Base-by-base conservation (phyloP, 129 eudicot species). In the Ambrosia artemisiifolia region DNA sequence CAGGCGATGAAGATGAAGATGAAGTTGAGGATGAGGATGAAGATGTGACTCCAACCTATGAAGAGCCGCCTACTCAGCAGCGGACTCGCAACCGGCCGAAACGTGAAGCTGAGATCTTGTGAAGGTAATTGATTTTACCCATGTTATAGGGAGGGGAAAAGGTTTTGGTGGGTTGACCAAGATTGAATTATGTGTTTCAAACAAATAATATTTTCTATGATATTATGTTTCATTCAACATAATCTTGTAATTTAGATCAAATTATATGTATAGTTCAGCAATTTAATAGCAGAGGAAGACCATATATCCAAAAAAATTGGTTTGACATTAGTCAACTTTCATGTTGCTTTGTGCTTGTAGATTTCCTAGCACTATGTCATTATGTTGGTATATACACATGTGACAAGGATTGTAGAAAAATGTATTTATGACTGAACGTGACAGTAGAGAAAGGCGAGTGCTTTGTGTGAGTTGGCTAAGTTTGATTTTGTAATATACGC, bases 21-120 rank as follows among this genome's bases (percentile, higher is more conserved):
- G n/a, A n/a, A n/a, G n/a, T n/a, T n/a, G 91, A 79, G 18, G 87
- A 76, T 35, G 80, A 40, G 16, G 89, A 78, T 7, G 69, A 14
- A 32, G 65, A 60, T 62, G 70, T 12, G 28, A 40, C 57, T 72
- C 62, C 80, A 33, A 35, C 46, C n/a, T 70, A 64, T 11, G 82
- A 83, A 78, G 88, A 86, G 76, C 78, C 90, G 36, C 74, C 83
- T 54, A 91, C 67, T 40, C 76, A 81, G 19, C 92, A 81, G 34
- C 95, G 95, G 10, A 67, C 73, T 10, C 98, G 98, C 49, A 92
- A 89, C 69, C 81, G 98, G 65, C 98, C 98, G 4, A 92, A 83
- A 79, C 89, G 96, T 53, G 90, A 89, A 87, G 91, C 85, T 63
- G 88, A 85, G 74, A 65, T 78, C 61, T 78, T 84, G 42, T 82